phyloP scores from a whole-genome alignment of 1,139 yeast species.

The Kluyveromyces sp. region DNA sequence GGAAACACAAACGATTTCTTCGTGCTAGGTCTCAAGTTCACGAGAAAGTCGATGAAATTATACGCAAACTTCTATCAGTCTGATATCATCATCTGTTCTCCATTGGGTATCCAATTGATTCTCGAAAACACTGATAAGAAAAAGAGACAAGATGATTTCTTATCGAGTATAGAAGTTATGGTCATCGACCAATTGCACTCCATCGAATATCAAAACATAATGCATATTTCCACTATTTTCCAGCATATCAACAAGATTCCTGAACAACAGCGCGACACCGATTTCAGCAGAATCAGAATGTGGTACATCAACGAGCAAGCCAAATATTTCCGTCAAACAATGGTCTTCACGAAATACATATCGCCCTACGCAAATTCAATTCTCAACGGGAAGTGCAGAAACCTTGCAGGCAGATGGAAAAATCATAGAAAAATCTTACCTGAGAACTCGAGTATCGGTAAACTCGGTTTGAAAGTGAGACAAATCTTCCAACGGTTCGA shows the following conservation, averaged over 20 bases:
- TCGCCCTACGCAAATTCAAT: conserved; percentile 78
- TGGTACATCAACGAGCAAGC: conserved; percentile 88
- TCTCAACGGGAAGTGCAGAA: conserved; percentile 48
- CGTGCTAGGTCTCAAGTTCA: conserved; percentile 79
- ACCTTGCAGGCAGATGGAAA: conserved; percentile 60
- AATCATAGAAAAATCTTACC: conserved; percentile 32
- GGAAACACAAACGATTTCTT: conserved; percentile 93
- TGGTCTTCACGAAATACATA: conserved; percentile 61
- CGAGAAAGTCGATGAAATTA: conserved; percentile 77
- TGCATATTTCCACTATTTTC: conserved; percentile 65
- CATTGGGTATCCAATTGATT: conserved; percentile 80
- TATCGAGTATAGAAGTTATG: conserved; percentile 79
- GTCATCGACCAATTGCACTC: conserved; percentile 81
- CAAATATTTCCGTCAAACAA: conserved; percentile 64
- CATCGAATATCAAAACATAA: conserved; percentile 90
- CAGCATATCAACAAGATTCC: conserved; percentile 74
- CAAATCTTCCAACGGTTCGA: conserved; percentile 72
- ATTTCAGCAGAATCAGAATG: conserved; percentile 84
- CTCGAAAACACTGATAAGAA: conserved; percentile 48
- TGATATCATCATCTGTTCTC: conserved; percentile 85
- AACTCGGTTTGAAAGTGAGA: conserved; percentile 48
- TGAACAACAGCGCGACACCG: conserved; percentile 70
- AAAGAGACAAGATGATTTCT: conserved; percentile 56
- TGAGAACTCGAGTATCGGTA: conserved; percentile 37
- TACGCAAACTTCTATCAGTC: conserved; percentile 80